These are phyloP conservation scores for Fraxinus angustifolia DNA, from an alignment of 305 asterid species.

Conservation along the genomic window DNA sequence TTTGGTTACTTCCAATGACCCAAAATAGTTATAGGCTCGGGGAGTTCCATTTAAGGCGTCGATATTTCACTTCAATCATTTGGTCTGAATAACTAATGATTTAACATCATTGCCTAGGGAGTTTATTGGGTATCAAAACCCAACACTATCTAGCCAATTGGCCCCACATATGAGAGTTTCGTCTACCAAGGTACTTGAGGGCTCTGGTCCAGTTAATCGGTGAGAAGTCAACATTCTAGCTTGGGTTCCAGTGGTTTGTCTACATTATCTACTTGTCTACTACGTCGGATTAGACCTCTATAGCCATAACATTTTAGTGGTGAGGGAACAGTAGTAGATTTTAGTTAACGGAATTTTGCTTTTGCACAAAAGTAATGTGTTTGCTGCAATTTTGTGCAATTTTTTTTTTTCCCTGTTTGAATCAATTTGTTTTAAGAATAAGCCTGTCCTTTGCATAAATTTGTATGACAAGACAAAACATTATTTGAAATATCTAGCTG, in stretches of 20 bases:
- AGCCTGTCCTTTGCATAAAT: background rate
- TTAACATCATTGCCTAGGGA: background rate
- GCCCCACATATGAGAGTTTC: background rate
- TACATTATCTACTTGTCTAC: background rate
- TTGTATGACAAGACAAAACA: background rate
- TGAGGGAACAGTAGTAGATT: background rate
- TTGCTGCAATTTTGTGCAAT: background rate
- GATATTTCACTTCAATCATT: background rate
- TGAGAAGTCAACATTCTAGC: background rate
- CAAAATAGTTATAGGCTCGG: background rate
- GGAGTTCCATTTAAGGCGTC: background rate
- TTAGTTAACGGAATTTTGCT: background rate
- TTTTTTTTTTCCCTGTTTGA: background rate
- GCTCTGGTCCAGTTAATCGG: background rate
- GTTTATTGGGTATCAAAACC: background rate
- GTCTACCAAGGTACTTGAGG: background rate
- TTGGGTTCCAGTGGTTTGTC: background rate
- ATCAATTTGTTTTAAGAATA: background rate
- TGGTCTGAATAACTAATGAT: background rate
- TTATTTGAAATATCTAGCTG: background rate
- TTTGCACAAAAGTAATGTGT: background rate
- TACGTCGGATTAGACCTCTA: background rate
- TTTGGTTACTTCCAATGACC: background rate
- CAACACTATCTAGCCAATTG: background rate
- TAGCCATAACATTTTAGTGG: background rate